A percentile compares a stretch with the other conserved stretches of the same genome.
Evolutionary conservation across 768 basidiomycete species (phyloP).

Genomic region (Hypholoma sublateritium): DNA sequence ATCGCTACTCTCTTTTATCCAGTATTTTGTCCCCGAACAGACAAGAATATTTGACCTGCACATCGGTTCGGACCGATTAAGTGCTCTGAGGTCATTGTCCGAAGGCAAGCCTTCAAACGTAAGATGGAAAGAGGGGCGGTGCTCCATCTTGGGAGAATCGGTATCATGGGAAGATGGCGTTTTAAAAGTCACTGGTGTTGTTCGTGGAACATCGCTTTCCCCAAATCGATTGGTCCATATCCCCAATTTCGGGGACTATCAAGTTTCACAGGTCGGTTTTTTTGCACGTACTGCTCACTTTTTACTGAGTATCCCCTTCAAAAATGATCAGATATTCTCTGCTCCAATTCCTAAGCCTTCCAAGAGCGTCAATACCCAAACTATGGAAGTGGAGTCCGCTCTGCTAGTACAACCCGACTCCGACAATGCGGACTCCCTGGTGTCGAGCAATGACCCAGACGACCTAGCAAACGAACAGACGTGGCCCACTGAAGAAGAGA

Average conservation of each 20-base stretch:
- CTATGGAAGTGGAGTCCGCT: constrained; percentile 70
- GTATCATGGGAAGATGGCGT: constrained; percentile 61
- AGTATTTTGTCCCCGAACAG: constrained; percentile 90
- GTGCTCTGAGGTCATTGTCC: constrained; percentile 72
- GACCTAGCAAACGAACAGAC: constrained; percentile 94
- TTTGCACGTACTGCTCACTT: not conserved
- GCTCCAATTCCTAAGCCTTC: constrained; percentile 46
- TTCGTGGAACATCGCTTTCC: constrained; percentile 77
- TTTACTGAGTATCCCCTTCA: not conserved
- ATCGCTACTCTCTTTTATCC: constrained; percentile 90
- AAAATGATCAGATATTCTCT: constrained; percentile 61
- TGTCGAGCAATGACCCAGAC: constrained; percentile 86
- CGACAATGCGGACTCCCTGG: constrained; percentile 77
- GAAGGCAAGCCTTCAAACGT: constrained; percentile 83
- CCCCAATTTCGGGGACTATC: constrained; percentile 87
- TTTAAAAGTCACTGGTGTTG: constrained; percentile 78
- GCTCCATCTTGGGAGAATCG: constrained; percentile 70
- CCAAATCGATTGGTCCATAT: constrained; percentile 87
- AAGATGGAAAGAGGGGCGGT: constrained; percentile 79
- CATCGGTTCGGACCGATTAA: constrained; percentile 61
- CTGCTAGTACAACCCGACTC: constrained; percentile 64
- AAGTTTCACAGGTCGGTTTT: constrained; percentile 66
- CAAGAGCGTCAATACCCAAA: constrained; percentile 30
- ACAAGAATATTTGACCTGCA: constrained; percentile 74
- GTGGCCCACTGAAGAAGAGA: constrained; percentile 98